A percentile compares a stretch with the other conserved stretches of the same genome.
phyloP scores from a whole-genome alignment of 352 stramenopile genomes.

The Pythium brachiatum region DNA sequence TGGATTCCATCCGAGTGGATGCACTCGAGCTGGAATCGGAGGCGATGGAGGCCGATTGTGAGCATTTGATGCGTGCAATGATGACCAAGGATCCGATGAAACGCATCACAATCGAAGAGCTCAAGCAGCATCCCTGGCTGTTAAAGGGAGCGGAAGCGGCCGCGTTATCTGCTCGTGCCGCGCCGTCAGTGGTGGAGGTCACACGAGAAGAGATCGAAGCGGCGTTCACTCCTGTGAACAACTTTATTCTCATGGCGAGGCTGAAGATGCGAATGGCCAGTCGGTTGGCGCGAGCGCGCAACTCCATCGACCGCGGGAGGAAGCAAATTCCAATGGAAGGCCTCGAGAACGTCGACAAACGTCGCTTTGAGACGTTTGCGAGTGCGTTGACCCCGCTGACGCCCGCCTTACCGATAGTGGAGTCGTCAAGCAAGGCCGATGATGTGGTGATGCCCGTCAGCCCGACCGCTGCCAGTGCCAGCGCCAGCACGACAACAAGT shows the following conservation, averaged over 20 bases:
- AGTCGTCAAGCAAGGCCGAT: not conserved
- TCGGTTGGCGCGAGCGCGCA: conserved; percentile 35
- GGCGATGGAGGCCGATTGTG: conserved; percentile 39
- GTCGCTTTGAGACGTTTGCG: not conserved
- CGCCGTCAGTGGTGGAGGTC: conserved; percentile 35
- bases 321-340: not conserved
- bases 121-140: conserved; percentile 58
- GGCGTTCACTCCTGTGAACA: conserved; percentile 78
- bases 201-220: conserved; percentile 65
- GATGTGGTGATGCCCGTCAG: not conserved
- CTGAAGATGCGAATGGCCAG: conserved; percentile 76
- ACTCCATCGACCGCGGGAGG: conserved; percentile 21
- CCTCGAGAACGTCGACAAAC: not conserved
- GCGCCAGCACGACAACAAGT: no score
- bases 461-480: not conserved
- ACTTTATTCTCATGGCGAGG: conserved; percentile 68
- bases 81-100: conserved; percentile 56
- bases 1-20: conserved; percentile 70
- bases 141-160: not conserved
- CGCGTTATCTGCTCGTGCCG: not conserved
- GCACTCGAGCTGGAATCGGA: conserved; percentile 34
- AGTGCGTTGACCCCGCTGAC: not conserved
- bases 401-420: not conserved
- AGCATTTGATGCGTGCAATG: conserved; percentile 40
- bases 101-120: conserved; percentile 52